Base-by-base conservation (phyloP, 1,139 yeast genomes). In the Geotrichum phurueaensis region DNA sequence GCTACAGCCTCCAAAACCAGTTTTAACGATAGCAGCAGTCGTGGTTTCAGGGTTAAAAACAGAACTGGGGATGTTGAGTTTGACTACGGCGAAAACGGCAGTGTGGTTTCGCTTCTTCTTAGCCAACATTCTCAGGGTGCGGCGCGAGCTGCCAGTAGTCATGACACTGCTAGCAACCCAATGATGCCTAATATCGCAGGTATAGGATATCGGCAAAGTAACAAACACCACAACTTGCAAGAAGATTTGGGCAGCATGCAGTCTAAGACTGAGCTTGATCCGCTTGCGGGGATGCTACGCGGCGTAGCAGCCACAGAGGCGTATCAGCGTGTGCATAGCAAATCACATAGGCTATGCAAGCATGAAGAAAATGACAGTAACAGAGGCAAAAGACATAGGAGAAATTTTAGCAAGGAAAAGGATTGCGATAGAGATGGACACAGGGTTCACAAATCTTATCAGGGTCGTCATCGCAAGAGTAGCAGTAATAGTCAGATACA, bases 261-360 rank as follows among this genome's bases (percentile, higher is more conserved):
- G 5, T 18, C 43, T 6, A 55, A 55, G 45, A 36, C 50, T 1
- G 33, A 29, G 22, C 50, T 55, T 2, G 58, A 55, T 25, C 58
- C 58, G 6, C 53, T 55, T 25, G 54, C 54, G 1, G 29, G 12
- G 18, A 55, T 55, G 58, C 20, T 39, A 10, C 47, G 47, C 47
- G 47, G 47, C 9, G 47, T 39, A 3, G 47, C 47, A 9, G 47
- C 47, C 47, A 39, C 47, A 1, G 47, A 39, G 47, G 18, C 18
- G 18, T 39, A 39, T 15, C 43, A 55, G 45, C 22, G 20, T 13
- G 50, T 23, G 13, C 25, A 27, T 4, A 15, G 9, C 20, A 22
- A 55, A 23, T 50, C 54, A 2, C 39, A 15, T 22, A 6, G 3
- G 58, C n/a, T 15, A 7, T 31, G 6, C 43, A 50, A 31, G 3